A percentile compares a stretch with the other conserved stretches of the same genome.
Evolutionary conservation across 768 basidiomycete species (phyloP).

Genomic region (Lyophyllum decastes): DNA sequence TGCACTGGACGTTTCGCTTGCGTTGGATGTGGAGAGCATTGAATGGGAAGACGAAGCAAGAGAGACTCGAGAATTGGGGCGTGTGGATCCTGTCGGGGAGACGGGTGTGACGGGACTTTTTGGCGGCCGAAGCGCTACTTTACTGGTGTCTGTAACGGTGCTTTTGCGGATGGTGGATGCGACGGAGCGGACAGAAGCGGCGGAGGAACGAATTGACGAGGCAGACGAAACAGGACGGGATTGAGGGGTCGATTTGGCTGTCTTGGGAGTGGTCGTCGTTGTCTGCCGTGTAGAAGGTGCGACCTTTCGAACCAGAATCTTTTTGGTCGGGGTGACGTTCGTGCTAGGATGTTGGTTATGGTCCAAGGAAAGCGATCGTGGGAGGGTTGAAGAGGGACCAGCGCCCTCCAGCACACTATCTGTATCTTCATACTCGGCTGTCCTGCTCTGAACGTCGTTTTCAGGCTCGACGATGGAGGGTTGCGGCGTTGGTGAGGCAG

Average conservation of each 20-base stretch:
- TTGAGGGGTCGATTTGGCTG: not conserved
- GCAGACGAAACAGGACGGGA: slow-evolving; percentile 31
- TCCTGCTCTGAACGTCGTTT: slow-evolving; percentile 7
- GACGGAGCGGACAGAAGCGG: slow-evolving; percentile 24
- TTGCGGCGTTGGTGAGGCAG: slow-evolving; percentile 15
- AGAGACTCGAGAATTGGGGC: slow-evolving; percentile 23
- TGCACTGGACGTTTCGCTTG: slow-evolving; percentile 22
- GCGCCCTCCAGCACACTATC: slow-evolving; percentile 2
- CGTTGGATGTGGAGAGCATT: slow-evolving; percentile 7
- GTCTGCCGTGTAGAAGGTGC: slow-evolving; percentile 1
- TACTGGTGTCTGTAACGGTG: slow-evolving; percentile 11
- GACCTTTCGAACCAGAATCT: slow-evolving; percentile 14
- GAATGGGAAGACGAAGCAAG: slow-evolving; percentile 7
- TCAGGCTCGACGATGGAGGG: slow-evolving; percentile 27
- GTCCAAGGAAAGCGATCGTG: slow-evolving; percentile 12
- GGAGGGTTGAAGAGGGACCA: not conserved
- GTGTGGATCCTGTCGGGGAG: slow-evolving; percentile 13
- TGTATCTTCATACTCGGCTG: slow-evolving; percentile 8
- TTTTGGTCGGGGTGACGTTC: not conserved
- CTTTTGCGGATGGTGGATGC: slow-evolving; percentile 32
- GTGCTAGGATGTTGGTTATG: slow-evolving; percentile 9
- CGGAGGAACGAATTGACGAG: slow-evolving; percentile 31
- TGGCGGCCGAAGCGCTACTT: slow-evolving; percentile 1
- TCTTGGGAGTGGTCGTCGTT: not conserved
- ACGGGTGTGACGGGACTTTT: slow-evolving; percentile 8